Conservation (phyloP, 2,329 filamentous ascomycete species). For the Pseudogymnoascus sp. region DNA sequence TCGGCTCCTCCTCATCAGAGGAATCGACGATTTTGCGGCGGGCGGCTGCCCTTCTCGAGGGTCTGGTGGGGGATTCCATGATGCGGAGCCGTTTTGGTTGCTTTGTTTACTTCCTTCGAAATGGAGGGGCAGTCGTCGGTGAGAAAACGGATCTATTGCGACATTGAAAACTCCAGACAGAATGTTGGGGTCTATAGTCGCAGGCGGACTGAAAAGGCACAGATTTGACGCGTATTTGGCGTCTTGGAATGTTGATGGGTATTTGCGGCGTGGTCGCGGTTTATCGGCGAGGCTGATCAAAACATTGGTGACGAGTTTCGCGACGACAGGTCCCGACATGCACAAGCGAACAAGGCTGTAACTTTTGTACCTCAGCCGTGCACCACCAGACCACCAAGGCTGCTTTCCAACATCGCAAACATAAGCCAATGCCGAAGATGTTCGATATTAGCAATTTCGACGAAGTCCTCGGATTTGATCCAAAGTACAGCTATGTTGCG, state of each 20-base stretch:
- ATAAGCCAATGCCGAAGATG: constrained; percentile 33
- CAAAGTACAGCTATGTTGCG: constrained; percentile 53
- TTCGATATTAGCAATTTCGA: constrained; percentile 59
- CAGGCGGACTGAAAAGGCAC: neutral
- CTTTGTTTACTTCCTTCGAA: constrained; percentile 7
- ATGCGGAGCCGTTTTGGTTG: neutral
- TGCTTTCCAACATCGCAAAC: neutral
- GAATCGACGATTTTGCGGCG: constrained; percentile 71
- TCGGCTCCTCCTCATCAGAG: constrained; percentile 63
- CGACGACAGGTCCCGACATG: neutral
- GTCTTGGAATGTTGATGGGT: neutral
- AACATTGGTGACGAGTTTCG: constrained; percentile 5
- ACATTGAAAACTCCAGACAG: neutral
- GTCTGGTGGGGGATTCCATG: constrained; percentile 37
- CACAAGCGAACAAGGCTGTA: constrained; percentile 5
- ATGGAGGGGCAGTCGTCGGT: neutral
- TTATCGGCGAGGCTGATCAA: constrained; percentile 6
- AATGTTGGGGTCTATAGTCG: neutral
- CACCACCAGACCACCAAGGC: constrained; percentile 6
- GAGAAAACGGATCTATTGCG: neutral
- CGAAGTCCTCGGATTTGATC: constrained; percentile 54
- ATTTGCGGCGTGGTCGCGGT: neutral
- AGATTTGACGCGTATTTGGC: neutral
- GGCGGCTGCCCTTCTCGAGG: constrained; percentile 50
- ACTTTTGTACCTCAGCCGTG: constrained; percentile 5